These are phyloP conservation scores for Ambrosiella cleistominuta DNA, from an alignment of 2,329 filamentous ascomycete species.

Conservation along the genomic window DNA sequence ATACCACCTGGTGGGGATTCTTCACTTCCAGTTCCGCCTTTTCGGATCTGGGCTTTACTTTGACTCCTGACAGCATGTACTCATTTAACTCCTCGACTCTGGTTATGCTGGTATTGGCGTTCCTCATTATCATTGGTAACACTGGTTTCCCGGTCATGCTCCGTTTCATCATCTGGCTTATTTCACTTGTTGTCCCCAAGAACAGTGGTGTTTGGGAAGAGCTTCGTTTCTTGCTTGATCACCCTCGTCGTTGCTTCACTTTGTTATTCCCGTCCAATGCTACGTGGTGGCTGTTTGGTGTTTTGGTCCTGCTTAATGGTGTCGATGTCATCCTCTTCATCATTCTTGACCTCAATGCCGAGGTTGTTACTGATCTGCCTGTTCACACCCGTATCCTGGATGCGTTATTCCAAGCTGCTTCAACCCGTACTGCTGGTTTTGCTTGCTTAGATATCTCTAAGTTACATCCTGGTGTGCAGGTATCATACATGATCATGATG, in stretches of 20 bases:
- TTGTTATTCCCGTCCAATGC: conserved; percentile 76
- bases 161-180: conserved; percentile 76
- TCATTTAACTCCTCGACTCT: conserved; percentile 67
- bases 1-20: conserved; percentile 74
- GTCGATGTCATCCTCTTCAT: conserved; percentile 84
- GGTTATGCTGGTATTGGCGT: conserved; percentile 59
- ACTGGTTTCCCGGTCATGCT: conserved; percentile 92
- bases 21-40: conserved; percentile 80
- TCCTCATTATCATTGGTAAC: conserved; percentile 86
- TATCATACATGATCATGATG: conserved; percentile 97
- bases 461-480: conserved; percentile 79
- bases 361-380: conserved; percentile 48
- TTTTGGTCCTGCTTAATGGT: conserved; percentile 65
- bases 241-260: conserved; percentile 91
- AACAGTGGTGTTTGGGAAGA: conserved; percentile 71
- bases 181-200: conserved; percentile 47
- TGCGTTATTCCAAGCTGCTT: conserved; percentile 76
- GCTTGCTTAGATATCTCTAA: conserved; percentile 58
- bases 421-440: conserved; percentile 83
- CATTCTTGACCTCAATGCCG: conserved; percentile 67
- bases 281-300: conserved; percentile 90
- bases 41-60: conserved; percentile 83
- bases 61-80: conserved; percentile 87
- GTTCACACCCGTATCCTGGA: conserved; percentile 63
- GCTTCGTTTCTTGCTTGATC: conserved; percentile 75